These are phyloP conservation scores for Camellia japonica DNA, from an alignment of 148 eudicot genomes.

Conservation along the genomic window DNA sequence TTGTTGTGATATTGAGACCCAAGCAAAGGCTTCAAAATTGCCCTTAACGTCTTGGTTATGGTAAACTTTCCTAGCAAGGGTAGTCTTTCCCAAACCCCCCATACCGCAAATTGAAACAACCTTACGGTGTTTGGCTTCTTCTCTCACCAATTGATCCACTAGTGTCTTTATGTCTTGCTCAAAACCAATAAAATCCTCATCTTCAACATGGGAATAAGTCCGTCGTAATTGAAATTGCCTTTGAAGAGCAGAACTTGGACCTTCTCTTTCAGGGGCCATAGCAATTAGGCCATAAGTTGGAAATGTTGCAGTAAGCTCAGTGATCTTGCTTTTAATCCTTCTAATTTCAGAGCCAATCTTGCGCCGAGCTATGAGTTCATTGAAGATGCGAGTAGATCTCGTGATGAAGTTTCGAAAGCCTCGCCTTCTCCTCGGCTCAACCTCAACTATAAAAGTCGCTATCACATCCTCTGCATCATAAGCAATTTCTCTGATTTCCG, in stretches of 20 bases:
- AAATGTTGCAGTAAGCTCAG: not conserved
- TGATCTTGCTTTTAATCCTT: not conserved
- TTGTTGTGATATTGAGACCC: slow-evolving; percentile 8
- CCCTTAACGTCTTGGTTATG: not conserved
- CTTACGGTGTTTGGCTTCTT: not conserved
- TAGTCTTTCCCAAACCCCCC: slow-evolving; percentile 16
- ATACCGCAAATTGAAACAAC: slow-evolving; percentile 17
- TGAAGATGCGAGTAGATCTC: not conserved
- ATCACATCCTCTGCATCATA: not conserved
- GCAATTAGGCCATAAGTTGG: not conserved
- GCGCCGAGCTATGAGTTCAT: not conserved
- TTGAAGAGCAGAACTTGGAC: not conserved
- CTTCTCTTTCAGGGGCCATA: not conserved
- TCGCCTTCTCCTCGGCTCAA: not conserved
- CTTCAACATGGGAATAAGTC: not conserved
- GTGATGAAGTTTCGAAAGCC: not conserved
- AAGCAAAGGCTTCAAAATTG: slow-evolving; percentile 4
- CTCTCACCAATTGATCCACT: not conserved
- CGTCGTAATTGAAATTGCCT: not conserved
- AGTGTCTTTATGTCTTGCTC: not conserved
- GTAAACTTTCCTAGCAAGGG: not conserved
- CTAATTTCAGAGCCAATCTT: not conserved
- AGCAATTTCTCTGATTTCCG: not conserved
- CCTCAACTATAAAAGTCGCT: not conserved
- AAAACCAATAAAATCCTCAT: not conserved